phyloP scores from a whole-genome alignment of 352 stramenopile species.

The Phytophthora brassicae region DNA sequence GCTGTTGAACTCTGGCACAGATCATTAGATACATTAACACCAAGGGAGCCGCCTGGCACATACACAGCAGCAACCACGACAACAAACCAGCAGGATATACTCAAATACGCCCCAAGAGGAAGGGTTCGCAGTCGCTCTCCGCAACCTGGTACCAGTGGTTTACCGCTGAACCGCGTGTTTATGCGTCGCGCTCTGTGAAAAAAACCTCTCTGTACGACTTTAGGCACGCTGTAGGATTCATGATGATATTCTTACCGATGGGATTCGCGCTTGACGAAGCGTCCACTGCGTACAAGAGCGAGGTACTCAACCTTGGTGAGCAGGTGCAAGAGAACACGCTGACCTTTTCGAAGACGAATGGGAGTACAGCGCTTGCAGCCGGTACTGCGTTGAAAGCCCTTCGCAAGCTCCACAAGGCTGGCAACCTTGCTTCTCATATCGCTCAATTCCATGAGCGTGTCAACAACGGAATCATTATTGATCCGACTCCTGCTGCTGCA shows the following conservation, averaged over 20 bases:
- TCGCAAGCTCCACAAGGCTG: background rate
- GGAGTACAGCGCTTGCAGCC: background rate
- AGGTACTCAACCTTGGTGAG: background rate
- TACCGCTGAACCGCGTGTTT: conserved; percentile 4
- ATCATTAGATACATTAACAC: background rate
- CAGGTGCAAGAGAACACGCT: background rate
- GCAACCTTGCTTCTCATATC: background rate
- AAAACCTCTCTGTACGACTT: conserved; percentile 8
- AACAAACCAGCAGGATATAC: background rate
- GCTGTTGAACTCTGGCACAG: background rate
- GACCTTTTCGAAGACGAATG: background rate
- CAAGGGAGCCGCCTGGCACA: background rate
- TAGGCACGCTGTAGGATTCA: conserved; percentile 6
- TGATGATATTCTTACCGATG: conserved; percentile 12
- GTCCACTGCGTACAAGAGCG: conserved; percentile 5
- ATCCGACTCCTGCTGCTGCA: background rate
- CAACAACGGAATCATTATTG: background rate
- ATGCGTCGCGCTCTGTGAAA: conserved; percentile 5
- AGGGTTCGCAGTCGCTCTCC: background rate
- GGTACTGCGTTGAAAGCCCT: conserved; percentile 1
- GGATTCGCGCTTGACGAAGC: background rate
- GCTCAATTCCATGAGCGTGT: background rate
- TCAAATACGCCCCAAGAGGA: background rate
- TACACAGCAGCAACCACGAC: background rate
- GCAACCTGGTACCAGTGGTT: conserved; percentile 13